Percentiles rank a stretch among this genome's conserved stretches.
These are phyloP conservation scores for Monoraphidium neglectum DNA, from an alignment of 139 green algal genomes.

Conservation along the genomic window DNA sequence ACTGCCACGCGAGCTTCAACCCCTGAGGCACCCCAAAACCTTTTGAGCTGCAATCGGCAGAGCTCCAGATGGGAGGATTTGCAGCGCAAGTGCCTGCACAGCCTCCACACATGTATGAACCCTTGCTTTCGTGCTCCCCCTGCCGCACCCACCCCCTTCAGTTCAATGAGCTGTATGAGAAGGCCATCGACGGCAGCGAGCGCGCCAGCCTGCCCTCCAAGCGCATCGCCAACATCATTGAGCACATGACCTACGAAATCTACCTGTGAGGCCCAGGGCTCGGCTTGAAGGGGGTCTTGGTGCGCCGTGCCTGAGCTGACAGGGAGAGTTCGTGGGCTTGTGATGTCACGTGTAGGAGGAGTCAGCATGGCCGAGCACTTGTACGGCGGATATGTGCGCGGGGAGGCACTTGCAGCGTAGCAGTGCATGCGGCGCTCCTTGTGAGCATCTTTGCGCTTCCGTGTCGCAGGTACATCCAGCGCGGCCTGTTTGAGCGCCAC, in stretches of 20 bases:
- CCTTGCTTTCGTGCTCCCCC: not conserved
- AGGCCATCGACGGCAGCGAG: slow-evolving; percentile 84
- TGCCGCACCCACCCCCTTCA: slow-evolving; percentile 53
- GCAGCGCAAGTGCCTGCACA: too few relatives aligned
- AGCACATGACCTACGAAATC: slow-evolving; percentile 91
- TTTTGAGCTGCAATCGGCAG: too few relatives aligned
- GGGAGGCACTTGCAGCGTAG: not conserved
- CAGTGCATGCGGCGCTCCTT: not conserved
- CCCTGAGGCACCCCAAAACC: not conserved
- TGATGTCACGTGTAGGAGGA: too few relatives aligned
- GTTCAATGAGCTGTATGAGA: slow-evolving; percentile 78
- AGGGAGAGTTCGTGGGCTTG: too few relatives aligned
- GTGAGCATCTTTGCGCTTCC: not conserved
- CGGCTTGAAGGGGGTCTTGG: too few relatives aligned
- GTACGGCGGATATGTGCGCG: too few relatives aligned
- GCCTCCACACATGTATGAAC: too few relatives aligned
- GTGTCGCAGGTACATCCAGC: slow-evolving; percentile 59
- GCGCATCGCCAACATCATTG: slow-evolving; percentile 92
- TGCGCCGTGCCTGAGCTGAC: too few relatives aligned
- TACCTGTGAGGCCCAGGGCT: slow-evolving; percentile 71
- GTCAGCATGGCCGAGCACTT: too few relatives aligned
- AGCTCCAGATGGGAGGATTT: too few relatives aligned
- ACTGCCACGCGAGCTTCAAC: too few relatives aligned
- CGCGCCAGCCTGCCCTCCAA: slow-evolving; percentile 88
- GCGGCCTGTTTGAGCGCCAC: slow-evolving; percentile 96